Conservation (phyloP, 2,329 filamentous ascomycete genomes). For the Exophiala lecanii-corni region DNA sequence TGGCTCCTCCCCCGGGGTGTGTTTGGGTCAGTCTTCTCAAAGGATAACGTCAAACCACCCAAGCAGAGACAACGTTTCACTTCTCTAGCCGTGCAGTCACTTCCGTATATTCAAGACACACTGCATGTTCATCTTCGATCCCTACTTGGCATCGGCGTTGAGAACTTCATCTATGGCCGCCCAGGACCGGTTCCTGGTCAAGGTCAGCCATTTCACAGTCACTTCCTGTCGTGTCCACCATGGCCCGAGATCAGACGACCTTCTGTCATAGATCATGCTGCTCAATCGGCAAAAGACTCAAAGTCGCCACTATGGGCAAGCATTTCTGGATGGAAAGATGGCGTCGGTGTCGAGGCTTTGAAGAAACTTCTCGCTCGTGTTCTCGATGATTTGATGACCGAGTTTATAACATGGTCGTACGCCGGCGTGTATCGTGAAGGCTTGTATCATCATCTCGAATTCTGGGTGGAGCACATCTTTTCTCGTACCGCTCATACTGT, state of each 20-base stretch:
- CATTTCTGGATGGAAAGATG: slow-evolving; percentile 12
- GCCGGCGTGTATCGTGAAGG: slow-evolving; percentile 52
- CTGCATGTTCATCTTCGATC: slow-evolving; percentile 9
- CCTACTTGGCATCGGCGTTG: slow-evolving; percentile 20
- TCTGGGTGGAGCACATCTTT: slow-evolving; percentile 55
- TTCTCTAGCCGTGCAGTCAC: background rate
- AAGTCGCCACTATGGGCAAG: slow-evolving; percentile 13
- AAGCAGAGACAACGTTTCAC: slow-evolving; percentile 12
- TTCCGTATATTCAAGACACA: slow-evolving; percentile 10
- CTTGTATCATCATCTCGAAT: slow-evolving; percentile 46
- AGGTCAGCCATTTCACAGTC: slow-evolving; percentile 13
- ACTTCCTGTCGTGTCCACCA: slow-evolving; percentile 15
- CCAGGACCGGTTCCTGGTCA: slow-evolving; percentile 2
- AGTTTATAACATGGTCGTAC: slow-evolving; percentile 54
- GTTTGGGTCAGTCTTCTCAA: slow-evolving; percentile 19
- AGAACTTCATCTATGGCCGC: slow-evolving; percentile 14
- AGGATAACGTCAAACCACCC: slow-evolving; percentile 11
- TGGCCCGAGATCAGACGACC: slow-evolving; percentile 14
- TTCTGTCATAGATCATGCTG: slow-evolving; percentile 9
- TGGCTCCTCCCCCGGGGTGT: background rate
- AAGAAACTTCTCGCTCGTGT: slow-evolving; percentile 56
- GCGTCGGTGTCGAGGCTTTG: slow-evolving; percentile 48
- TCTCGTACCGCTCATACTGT: slow-evolving; percentile 48
- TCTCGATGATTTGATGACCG: slow-evolving; percentile 54
- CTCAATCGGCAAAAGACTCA: slow-evolving; percentile 9